Percentiles rank a stretch among this genome's conserved stretches.
Conservation (phyloP, 2,329 filamentous ascomycete species). For the Paramyrothecium roridum region DNA sequence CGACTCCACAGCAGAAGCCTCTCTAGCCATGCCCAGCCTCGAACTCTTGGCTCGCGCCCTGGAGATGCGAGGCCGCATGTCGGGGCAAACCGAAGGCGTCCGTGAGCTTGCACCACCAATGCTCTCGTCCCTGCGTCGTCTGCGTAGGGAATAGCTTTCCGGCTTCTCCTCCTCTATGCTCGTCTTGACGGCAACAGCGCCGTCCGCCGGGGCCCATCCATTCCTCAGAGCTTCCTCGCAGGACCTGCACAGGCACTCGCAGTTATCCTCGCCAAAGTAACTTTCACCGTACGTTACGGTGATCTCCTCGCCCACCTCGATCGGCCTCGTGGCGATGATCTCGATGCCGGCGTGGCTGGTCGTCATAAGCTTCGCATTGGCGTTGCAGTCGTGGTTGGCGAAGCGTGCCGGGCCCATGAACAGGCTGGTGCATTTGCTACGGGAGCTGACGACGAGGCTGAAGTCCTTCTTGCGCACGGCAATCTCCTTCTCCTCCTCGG, state of each 20-base stretch:
- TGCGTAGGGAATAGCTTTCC: constrained; percentile 55
- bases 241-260: constrained; percentile 86
- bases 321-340: constrained; percentile 79
- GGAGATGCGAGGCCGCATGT: constrained; percentile 48
- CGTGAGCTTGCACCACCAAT: constrained; percentile 44
- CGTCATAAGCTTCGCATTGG: constrained; percentile 85
- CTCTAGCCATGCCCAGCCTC: constrained; percentile 26
- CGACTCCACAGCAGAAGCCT: constrained; percentile 25
- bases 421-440: constrained; percentile 84
- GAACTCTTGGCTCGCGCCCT: constrained; percentile 33
- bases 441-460: constrained; percentile 90
- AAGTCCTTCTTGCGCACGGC: constrained; percentile 86
- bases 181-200: constrained; percentile 40
- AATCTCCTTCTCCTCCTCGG: constrained; percentile 83
- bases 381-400: constrained; percentile 93
- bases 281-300: constrained; percentile 94
- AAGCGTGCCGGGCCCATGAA: constrained; percentile 96
- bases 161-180: constrained; percentile 49
- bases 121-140: constrained; percentile 49
- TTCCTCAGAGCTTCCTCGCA: constrained; percentile 76
- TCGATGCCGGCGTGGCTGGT: constrained; percentile 84
- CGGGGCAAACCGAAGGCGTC: constrained; percentile 55
- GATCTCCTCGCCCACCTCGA: constrained; percentile 87
- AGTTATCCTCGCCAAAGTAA: constrained; percentile 94
- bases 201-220: constrained; percentile 69